A percentile compares a stretch with the other conserved stretches of the same genome.
Conservation (phyloP, 2,329 filamentous ascomycete genomes). For the Exophiala oligosperma region DNA sequence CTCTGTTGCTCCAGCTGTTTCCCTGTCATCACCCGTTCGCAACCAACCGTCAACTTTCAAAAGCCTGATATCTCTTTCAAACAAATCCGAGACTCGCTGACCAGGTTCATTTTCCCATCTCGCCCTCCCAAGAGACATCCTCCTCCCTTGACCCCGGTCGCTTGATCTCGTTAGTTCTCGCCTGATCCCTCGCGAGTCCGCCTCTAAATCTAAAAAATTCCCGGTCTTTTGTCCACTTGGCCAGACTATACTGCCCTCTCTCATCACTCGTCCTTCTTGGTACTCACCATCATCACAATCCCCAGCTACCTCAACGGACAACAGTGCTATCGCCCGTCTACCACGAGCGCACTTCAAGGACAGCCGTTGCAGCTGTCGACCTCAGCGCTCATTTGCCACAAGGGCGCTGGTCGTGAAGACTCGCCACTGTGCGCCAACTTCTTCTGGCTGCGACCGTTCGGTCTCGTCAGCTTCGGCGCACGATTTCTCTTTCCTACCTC, state of each 20-base stretch:
- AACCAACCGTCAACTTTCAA: constrained; percentile 4
- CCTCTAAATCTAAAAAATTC: constrained; percentile 24
- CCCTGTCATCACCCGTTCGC: constrained; percentile 13
- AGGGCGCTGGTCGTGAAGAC: no score
- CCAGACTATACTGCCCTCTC: not conserved
- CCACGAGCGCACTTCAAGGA: not conserved
- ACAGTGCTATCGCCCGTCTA: not conserved
- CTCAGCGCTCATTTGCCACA: not conserved
- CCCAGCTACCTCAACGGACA: not conserved
- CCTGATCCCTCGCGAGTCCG: constrained; percentile 21
- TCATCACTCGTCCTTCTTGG: constrained; percentile 8
- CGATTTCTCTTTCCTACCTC: not conserved
- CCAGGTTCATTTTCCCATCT: constrained; percentile 11
- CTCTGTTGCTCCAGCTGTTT: constrained; percentile 22
- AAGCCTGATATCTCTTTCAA: constrained; percentile 1
- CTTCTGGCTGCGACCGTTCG: not conserved
- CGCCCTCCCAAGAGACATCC: constrained; percentile 3
- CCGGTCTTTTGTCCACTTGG: constrained; percentile 8
- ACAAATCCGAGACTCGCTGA: constrained; percentile 9
- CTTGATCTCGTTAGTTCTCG: constrained; percentile 19
- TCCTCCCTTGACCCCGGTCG: constrained; percentile 12
- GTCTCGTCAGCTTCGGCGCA: not conserved
- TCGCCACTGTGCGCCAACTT: no score
- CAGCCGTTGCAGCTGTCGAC: not conserved
- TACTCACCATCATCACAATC: not conserved